Conservation (phyloP, 805 yeast species). For the Barnettozyma populi region DNA sequence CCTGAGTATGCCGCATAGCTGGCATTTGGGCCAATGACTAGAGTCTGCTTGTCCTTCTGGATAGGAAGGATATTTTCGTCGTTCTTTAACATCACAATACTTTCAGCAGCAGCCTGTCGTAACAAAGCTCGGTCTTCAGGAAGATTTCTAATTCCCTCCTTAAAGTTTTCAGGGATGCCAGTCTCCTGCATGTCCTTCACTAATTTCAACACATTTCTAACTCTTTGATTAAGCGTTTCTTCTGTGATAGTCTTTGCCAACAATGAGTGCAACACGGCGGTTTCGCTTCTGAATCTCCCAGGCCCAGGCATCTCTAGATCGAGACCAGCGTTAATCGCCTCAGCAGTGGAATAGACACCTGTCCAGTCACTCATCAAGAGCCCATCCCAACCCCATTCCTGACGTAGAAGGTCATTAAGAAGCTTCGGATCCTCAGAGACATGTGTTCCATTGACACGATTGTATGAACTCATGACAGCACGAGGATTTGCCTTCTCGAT, state of each 20-base stretch:
- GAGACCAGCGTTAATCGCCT: constrained; percentile 47
- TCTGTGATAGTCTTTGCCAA: constrained; percentile 32
- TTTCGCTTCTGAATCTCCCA: constrained; percentile 36
- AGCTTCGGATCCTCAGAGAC: constrained; percentile 38
- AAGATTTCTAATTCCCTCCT: constrained; percentile 36
- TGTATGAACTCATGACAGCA: constrained; percentile 55
- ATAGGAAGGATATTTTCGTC: constrained; percentile 44
- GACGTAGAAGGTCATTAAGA: constrained; percentile 40
- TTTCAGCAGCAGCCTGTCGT: constrained; percentile 41
- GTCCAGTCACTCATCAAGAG: constrained; percentile 57
- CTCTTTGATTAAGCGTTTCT: constrained; percentile 43
- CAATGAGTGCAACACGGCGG: constrained; percentile 35
- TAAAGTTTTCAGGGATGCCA: constrained; percentile 38
- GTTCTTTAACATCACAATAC: constrained; percentile 53
- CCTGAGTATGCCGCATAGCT: constrained; percentile 46
- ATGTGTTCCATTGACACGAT: constrained; percentile 55
- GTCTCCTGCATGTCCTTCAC: constrained; percentile 38
- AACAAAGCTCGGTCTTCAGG: constrained; percentile 36
- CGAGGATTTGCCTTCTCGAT: constrained; percentile 46
- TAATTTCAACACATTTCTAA: constrained; percentile 39
- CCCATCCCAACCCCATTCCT: constrained; percentile 56
- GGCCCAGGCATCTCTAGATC: constrained; percentile 66
- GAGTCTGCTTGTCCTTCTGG: constrained; percentile 37
- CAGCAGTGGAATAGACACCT: constrained; percentile 45
- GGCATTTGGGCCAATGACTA: constrained; percentile 54